Evolutionary conservation across 768 basidiomycete genomes (phyloP).

Genomic region (Pleurotus tuber-regium): DNA sequence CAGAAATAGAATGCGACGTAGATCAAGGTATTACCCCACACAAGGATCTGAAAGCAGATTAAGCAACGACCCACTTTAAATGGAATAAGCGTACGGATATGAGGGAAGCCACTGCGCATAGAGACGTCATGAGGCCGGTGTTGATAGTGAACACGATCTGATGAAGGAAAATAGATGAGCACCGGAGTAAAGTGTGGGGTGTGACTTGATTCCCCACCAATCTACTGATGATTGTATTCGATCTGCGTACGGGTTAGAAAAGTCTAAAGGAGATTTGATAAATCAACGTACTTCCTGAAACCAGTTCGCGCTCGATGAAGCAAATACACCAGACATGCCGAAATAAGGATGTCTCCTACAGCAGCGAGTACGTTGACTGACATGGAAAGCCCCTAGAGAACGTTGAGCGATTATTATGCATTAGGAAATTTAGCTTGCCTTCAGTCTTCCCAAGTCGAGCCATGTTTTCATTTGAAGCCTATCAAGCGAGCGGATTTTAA

Average conservation of each 20-base stretch:
- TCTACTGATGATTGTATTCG: slow-evolving; percentile 47
- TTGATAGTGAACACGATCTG: slow-evolving; percentile 45
- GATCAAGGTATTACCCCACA: slow-evolving; percentile 47
- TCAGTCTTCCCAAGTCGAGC: slow-evolving; percentile 30
- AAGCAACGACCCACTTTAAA: too few species aligned
- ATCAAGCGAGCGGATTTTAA: background rate
- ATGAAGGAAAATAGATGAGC: slow-evolving; percentile 12
- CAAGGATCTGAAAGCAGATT: slow-evolving; percentile 38
- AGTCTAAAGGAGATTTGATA: background rate
- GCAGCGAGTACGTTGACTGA: slow-evolving; percentile 44
- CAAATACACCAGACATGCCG: slow-evolving; percentile 36
- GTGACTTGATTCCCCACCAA: slow-evolving; percentile 32
- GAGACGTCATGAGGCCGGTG: slow-evolving; percentile 41
- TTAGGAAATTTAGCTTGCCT: slow-evolving; percentile 24
- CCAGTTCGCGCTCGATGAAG: slow-evolving; percentile 45
- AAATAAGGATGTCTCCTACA: slow-evolving; percentile 46
- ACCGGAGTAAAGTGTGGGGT: slow-evolving; percentile 17
- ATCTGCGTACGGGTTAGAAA: too few species aligned
- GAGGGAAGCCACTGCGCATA: slow-evolving; percentile 55
- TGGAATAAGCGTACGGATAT: slow-evolving; percentile 39
- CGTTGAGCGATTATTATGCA: background rate
- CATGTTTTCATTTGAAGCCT: slow-evolving; percentile 34
- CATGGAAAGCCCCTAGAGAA: slow-evolving; percentile 34
- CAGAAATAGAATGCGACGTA: slow-evolving; percentile 62
- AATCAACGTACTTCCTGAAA: slow-evolving; percentile 35